phyloP scores from a whole-genome alignment of 2,329 filamentous ascomycete genomes.

The Epichloe elymi region DNA sequence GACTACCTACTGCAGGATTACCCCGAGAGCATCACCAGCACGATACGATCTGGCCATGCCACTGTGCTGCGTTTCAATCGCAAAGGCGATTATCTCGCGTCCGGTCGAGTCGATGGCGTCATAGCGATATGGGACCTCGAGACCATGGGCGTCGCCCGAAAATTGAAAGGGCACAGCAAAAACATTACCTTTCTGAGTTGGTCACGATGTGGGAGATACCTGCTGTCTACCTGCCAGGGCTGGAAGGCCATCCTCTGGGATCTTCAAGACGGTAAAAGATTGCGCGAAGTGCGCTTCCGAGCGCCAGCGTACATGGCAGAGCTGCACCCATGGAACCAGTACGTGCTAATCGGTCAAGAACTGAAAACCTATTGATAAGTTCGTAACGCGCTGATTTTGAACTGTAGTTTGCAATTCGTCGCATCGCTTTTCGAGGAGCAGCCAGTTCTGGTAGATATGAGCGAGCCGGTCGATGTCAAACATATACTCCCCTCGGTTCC shows the following conservation, averaged over 20 bases:
- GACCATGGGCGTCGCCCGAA: slow-evolving; percentile 91
- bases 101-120: slow-evolving; percentile 84
- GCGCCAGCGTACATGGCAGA: slow-evolving; percentile 94
- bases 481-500: slow-evolving; percentile 67
- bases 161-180: slow-evolving; percentile 82
- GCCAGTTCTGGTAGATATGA: slow-evolving; percentile 75
- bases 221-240: slow-evolving; percentile 86
- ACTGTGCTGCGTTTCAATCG: slow-evolving; percentile 76
- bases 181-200: slow-evolving; percentile 93
- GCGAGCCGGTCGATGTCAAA: slow-evolving; percentile 55
- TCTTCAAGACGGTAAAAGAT: slow-evolving; percentile 52
- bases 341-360: slow-evolving; percentile 10
- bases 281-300: slow-evolving; percentile 80
- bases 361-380: background rate
- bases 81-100: slow-evolving; percentile 86
- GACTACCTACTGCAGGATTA: slow-evolving; percentile 64
- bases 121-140: slow-evolving; percentile 96
- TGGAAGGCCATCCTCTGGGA: slow-evolving; percentile 98
- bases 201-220: slow-evolving; percentile 81
- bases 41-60: slow-evolving; percentile 60
- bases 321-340: slow-evolving; percentile 84
- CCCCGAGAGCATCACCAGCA: slow-evolving; percentile 78
- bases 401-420: slow-evolving; percentile 64
- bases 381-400: slow-evolving; percentile 9
- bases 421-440: slow-evolving; percentile 90